A percentile compares a stretch with the other conserved stretches of the same genome.
phyloP scores from a whole-genome alignment of 164 flowering plant genomes.

The Liriodendron chinense region DNA sequence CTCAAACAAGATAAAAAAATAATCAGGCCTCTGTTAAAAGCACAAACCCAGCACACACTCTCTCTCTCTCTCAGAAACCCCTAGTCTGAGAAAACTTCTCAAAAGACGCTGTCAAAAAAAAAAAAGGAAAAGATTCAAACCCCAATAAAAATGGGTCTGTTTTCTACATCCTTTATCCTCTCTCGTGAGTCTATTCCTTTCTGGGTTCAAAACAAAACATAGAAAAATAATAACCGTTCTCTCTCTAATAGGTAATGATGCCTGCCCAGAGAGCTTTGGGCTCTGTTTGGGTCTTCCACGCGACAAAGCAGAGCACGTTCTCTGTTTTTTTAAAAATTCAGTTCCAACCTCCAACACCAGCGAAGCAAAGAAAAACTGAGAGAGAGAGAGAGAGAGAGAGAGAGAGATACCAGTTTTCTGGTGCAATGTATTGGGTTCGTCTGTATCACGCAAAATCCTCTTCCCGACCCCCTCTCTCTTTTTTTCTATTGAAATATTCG shows the following conservation, averaged over 20 bases:
- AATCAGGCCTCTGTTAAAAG: background rate
- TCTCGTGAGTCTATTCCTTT: background rate
- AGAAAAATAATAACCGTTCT: slow-evolving; percentile 8
- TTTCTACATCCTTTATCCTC: background rate
- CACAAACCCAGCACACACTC: background rate
- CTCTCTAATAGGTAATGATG: background rate
- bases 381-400: slow-evolving; percentile 3
- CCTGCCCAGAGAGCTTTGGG: slow-evolving; percentile 20
- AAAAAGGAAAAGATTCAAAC: background rate
- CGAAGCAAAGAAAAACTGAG: slow-evolving; percentile 7
- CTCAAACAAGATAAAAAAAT: background rate
- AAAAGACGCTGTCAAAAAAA: too few species aligned
- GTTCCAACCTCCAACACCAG: slow-evolving; percentile 14
- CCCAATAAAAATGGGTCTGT: background rate
- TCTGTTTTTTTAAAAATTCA: slow-evolving; percentile 14
- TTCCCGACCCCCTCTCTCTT: slow-evolving; percentile 15
- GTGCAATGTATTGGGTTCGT: slow-evolving; percentile 19
- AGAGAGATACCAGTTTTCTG: slow-evolving; percentile 12
- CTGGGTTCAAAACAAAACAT: slow-evolving; percentile 6
- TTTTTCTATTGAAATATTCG: slow-evolving; percentile 23
- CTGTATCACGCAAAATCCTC: slow-evolving; percentile 29
- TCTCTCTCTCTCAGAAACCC: background rate
- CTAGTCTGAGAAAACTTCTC: background rate
- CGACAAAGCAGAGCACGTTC: slow-evolving; percentile 41
- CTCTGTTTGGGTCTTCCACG: slow-evolving; percentile 21